Evolutionary conservation across 179 eudicot genomes (phyloP), one percentile per base, ranked within the genome.

Genomic region (Actinidia polygama): DNA sequence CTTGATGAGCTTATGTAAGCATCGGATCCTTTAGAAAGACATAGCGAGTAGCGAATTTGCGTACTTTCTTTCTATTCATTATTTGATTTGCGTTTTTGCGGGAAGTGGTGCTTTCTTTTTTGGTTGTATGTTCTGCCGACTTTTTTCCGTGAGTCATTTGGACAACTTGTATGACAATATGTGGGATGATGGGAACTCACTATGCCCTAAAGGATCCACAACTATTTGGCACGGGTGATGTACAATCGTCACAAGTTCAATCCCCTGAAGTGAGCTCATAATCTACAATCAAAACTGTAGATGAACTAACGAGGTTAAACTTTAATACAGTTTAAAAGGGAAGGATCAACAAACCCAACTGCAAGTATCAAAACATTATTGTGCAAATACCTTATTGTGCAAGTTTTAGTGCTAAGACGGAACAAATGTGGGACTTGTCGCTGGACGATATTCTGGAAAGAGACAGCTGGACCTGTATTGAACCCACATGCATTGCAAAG

Each of bases 141-240:
- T 16, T 81, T 64, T 63, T 73, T 57, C 12, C 53, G 16, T 26
- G 14, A 23, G 26, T 78, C 50, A 61, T 83, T 11, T 82, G 75
- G 86, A 81, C 89, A 96, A 97, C 89, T 90, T 93, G 76, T 78
- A 88, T 70, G 99, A 96, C 89, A 92, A 92, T 85, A 96, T 93
- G 99, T 96, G 99, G 99, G 99, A 96, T 91, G 99, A 96, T 83
- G 98, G 96, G 50, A 96, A 96, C 84, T 93, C 98, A 72, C 66
- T 96, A 75, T 98, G 99, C 62, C 99, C 98, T 51, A 96, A 96
- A 85, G 98, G 93, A 86, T 96, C 73, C 99, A 95, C 87, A 93
- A 83, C 88, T 96, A 96, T 86, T 85, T 96, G 54, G 93, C 92
- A 51, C 90, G 94, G 49, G 89, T 96, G 77, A 96, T 96, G 98